Evolutionary conservation across 768 basidiomycete species (phyloP).

Genomic region (Punctularia strigosozonata): DNA sequence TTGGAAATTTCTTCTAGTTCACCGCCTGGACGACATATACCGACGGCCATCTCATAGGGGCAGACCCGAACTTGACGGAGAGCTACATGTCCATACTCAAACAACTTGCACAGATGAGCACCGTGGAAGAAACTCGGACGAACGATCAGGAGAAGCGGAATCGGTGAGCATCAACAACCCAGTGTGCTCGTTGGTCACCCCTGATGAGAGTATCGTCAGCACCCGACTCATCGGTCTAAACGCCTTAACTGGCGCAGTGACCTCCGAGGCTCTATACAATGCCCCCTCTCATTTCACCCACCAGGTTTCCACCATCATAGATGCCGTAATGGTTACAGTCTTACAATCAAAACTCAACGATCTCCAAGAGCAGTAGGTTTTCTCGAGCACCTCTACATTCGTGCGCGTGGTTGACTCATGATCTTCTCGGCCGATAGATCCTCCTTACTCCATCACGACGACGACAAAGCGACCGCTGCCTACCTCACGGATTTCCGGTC

Average conservation of each 20-base stretch:
- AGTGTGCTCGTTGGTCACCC: slow-evolving; percentile 1
- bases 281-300: slow-evolving; percentile 58
- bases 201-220: slow-evolving; percentile 36
- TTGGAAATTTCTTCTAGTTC: no score
- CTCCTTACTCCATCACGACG: slow-evolving; percentile 38
- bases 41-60: slow-evolving; percentile 72
- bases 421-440: no score
- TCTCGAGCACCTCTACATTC: neutral
- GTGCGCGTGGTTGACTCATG: no score
- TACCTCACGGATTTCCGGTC: slow-evolving; percentile 80
- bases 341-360: slow-evolving; percentile 46
- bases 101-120: slow-evolving; percentile 54
- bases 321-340: slow-evolving; percentile 57
- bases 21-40: slow-evolving; percentile 90
- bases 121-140: slow-evolving; percentile 28
- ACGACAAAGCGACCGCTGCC: slow-evolving; percentile 60
- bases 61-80: slow-evolving; percentile 56
- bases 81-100: slow-evolving; percentile 60
- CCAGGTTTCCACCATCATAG: slow-evolving; percentile 62
- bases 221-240: slow-evolving; percentile 81
- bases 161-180: slow-evolving; percentile 32
- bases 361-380: slow-evolving; percentile 62
- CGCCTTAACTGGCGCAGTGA: slow-evolving; percentile 66
- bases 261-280: slow-evolving; percentile 75
- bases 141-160: slow-evolving; percentile 64